Percentiles rank a stretch among this genome's conserved stretches.
Evolutionary conservation across 306 rosid species (phyloP).

Genomic region (Prunus mira): DNA sequence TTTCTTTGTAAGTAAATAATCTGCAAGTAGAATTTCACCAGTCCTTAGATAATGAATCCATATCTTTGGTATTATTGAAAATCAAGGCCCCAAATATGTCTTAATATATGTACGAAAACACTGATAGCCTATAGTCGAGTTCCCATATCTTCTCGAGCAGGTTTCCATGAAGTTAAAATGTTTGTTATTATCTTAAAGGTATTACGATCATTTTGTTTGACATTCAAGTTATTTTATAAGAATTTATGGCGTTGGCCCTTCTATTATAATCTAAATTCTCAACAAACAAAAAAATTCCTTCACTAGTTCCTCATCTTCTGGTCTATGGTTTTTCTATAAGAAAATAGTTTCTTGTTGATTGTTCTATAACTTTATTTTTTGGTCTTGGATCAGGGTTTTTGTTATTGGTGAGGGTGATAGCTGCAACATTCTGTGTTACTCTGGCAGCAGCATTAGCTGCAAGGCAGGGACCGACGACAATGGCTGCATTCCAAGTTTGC

Average conservation of each 20-base stretch:
- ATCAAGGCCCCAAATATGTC: not conserved
- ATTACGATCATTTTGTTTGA: not conserved
- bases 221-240: not conserved
- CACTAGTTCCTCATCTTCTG: not conserved
- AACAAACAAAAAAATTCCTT: not conserved
- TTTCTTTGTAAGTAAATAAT: not conserved
- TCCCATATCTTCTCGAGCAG: not conserved
- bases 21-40: not conserved
- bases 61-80: not conserved
- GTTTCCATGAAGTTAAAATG: not conserved
- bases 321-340: not conserved
- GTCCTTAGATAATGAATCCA: not conserved
- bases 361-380: not conserved
- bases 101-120: not conserved
- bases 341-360: not conserved
- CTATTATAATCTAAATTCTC: not conserved
- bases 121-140: not conserved
- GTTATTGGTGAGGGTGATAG: conserved; percentile 63
- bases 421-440: conserved; percentile 76
- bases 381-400: conserved; percentile 49
- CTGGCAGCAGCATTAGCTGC: conserved; percentile 76
- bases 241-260: not conserved
- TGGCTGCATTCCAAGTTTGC: conserved; percentile 83
- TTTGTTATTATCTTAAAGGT: not conserved
- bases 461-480: conserved; percentile 59